Evolutionary conservation across 2,329 filamentous ascomycete genomes (phyloP), one percentile per base, ranked within the genome.

Genomic region (Sordariomycetes sp.): DNA sequence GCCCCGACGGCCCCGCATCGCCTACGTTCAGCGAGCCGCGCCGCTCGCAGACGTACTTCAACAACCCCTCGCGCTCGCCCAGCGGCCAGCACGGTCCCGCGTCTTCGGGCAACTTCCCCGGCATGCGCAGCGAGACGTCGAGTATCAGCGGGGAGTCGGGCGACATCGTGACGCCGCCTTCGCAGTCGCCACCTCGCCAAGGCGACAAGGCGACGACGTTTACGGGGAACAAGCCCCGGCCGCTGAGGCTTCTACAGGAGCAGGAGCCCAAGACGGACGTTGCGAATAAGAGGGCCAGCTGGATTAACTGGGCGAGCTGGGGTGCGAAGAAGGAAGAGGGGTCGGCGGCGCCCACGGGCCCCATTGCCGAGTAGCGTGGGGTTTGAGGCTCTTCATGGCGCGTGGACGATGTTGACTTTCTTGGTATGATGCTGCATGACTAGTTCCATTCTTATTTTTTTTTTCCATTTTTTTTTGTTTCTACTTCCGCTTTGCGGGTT

Each of bases 191-290:
- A 17, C 75, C 81, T 12, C 68, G 69, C 53, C 72, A 76, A 60
- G 70, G 70, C 59, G 77, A 84, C 65, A 80, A 81, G 68, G 73
- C 74, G 59, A 81, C 77, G 42, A 82, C 78, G 1, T 81, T 80
- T 61, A 72, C 81, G 58, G 80, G 80, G 3, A 82, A 82, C 52
- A 94, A 94, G 70, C 84, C 95, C 59, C 81, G 91, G 39, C 92
- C 92, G 7, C 74, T 99, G 62, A 80, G 92, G 17, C 77, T 99
- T 34, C 90, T 97, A 53, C 88, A 94, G 70, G 89, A 95, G 72
- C 86, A 86, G 62, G 79, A 81, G 55, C 67, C 66, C 2, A 70
- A 74, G 60, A 75, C 76, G 63, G 67, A 68, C 22, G 69, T 74
- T 56, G 69, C 66, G 35, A 79, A 78, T 64, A 86, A 85, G 73